These are phyloP conservation scores for Tripterygium wilfordii DNA, from an alignment of 177 flowering plant genomes.

Conservation along the genomic window DNA sequence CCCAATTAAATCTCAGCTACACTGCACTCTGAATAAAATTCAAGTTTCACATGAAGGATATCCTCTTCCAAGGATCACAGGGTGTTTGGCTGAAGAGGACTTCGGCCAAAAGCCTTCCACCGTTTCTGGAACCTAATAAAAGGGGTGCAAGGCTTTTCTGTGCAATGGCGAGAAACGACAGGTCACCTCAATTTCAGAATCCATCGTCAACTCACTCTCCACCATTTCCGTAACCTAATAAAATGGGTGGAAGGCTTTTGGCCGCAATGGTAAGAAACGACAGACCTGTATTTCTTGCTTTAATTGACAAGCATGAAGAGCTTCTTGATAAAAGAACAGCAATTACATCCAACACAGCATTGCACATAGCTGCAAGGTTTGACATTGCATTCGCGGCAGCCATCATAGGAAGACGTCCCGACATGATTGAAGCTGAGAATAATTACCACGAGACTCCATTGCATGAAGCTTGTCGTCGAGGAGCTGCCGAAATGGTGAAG, in stretches of 20 bases:
- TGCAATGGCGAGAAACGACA: too few relatives aligned
- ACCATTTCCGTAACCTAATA: background rate
- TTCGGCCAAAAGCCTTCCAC: too few relatives aligned
- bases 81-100: too few relatives aligned
- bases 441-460: constrained; percentile 2
- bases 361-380: constrained; percentile 4
- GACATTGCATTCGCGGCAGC: background rate
- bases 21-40: too few relatives aligned
- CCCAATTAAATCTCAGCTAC: too few relatives aligned
- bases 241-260: background rate
- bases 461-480: constrained; percentile 5
- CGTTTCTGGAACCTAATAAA: too few relatives aligned
- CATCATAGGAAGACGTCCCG: background rate
- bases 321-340: constrained; percentile 1
- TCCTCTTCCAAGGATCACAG: too few relatives aligned
- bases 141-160: too few relatives aligned
- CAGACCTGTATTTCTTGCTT: background rate
- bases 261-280: constrained; percentile 2
- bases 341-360: background rate
- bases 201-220: background rate
- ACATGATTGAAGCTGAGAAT: constrained; percentile 1
- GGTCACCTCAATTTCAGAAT: too few relatives aligned
- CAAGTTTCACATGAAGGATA: too few relatives aligned
- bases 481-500: background rate
- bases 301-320: background rate